Base-by-base conservation (phyloP, 805 yeast genomes). In the Candida lessepsii region DNA sequence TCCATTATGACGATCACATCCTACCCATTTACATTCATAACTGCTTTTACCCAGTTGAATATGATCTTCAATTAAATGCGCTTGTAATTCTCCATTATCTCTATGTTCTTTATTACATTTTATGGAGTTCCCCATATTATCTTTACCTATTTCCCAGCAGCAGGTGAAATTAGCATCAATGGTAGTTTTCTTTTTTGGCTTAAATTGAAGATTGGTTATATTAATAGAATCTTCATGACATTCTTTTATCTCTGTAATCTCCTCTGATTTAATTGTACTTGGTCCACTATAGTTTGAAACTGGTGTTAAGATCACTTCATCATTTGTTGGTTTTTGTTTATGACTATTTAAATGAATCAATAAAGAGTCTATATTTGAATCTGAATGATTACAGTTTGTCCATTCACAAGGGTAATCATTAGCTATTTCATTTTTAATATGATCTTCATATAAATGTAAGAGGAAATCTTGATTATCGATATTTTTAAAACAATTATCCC, bases 11-110 rank as follows among this genome's bases (percentile, higher is more conserved):
- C 96, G 75, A 16, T 73, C 74, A 61, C 99, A 93, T 2, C 76
- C 83, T 8, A 70, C 58, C 99, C 99, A 93, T 29, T 61, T 53
- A 56, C 99, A 93, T 10, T 60, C 58, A 54, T 90, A 88, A 16
- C 65, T 60, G 2, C 83, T 74, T 55, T 83, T 75, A 1, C 96
- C 89, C 8, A 82, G 74, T 2, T 85, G 84, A 13, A 93, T 68
- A 57, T 93, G 99, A 14, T 61, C 71, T 5, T 66, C 59, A 7
- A 80, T 73, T 14, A 93, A 53, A 60, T 93, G 99, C 4, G 74
- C 67, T 27, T 89, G 87, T 37, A 93, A 67, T 5, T 74, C 83
- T 10, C 78, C 76, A 2, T 84, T 75, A 5, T 73, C 57, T 3
- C 53, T 41, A 52, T 86, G 89, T 2, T 46, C 45, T 32, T 51